Base-by-base conservation (phyloP, 306 rosid species). In the Aeschynomene evenia region DNA sequence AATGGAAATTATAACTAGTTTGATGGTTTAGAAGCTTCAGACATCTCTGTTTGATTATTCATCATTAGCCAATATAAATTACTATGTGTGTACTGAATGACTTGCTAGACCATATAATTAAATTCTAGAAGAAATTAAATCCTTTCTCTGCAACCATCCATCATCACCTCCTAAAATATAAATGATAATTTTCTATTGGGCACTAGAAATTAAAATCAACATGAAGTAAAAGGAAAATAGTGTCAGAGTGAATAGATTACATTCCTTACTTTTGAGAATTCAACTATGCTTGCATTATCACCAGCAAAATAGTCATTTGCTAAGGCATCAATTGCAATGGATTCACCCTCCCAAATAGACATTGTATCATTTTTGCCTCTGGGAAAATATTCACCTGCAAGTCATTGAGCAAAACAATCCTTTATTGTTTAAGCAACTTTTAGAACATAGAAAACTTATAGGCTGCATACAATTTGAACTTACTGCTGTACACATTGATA, bases 281-380 rank as follows among this genome's bases (percentile, higher is more conserved):
- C 83, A 68, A 75, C 72, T 62, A 85, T 73, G 65, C 70, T 87
- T 59, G 96, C 88, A 77, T 80, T 84, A 57, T 79, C 82, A 65
- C 89, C 96, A n/a, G 96, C 89, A 84, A 82, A 84, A 84, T 71
- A 85, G 77, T 89, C 98, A 74, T 91, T 91, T 71, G 75, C 90
- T 24, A 91, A 78, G 66, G 61, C 81, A 79, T 89, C 85, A 71
- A 87, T 62, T 70, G 88, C 91, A 59, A 85, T 81, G 15, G 98
- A 91, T 74, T 91, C 83, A 45, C 82, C 94, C 86, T 91, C 98
- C 98, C 96, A 87, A 23, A 87, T 81, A 21, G 80, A 82, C 62
- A 87, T 21, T 43, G 74, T 66, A 82, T 91, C 96, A 67, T 80
- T 72, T 48, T 52, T 77, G 28, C 96, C 97, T 46, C 57, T 85